Percentiles rank a stretch among this genome's conserved stretches.
phyloP scores from a whole-genome alignment of 768 basidiomycete genomes.

The Suillus plorans region DNA sequence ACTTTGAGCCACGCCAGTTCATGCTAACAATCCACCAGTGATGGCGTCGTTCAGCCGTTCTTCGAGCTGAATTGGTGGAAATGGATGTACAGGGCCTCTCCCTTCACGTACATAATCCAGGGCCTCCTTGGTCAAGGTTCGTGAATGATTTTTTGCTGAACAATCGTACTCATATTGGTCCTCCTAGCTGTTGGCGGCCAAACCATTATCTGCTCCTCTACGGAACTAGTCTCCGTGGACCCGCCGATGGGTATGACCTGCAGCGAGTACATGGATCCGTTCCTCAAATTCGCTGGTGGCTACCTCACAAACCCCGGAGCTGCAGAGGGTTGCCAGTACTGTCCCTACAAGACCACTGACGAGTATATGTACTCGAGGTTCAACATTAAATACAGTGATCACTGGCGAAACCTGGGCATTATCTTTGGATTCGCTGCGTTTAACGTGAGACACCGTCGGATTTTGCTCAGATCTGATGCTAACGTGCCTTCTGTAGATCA shows the following conservation, averaged over 20 bases:
- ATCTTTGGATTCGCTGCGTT: slow-evolving; percentile 43
- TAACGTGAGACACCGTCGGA: slow-evolving; percentile 36
- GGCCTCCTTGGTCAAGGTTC: slow-evolving; percentile 46
- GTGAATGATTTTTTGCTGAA: slow-evolving; percentile 10
- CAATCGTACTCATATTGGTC: not conserved
- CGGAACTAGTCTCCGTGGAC: slow-evolving; percentile 59
- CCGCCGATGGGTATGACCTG: slow-evolving; percentile 50
- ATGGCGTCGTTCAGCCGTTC: slow-evolving; percentile 69
- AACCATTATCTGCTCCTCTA: slow-evolving; percentile 50
- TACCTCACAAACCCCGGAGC: slow-evolving; percentile 43
- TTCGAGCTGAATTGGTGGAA: slow-evolving; percentile 65
- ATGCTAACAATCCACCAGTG: slow-evolving; percentile 14
- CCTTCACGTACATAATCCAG: slow-evolving; percentile 58
- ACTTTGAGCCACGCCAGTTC: not conserved
- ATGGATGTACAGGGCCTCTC: slow-evolving; percentile 65
- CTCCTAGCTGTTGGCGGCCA: slow-evolving; percentile 48
- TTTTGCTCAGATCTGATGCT: not conserved
- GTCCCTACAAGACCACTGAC: slow-evolving; percentile 58
- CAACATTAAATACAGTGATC: slow-evolving; percentile 57
- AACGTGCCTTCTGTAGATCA: slow-evolving; percentile 12
- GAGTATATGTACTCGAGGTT: slow-evolving; percentile 43
- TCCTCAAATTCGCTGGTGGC: slow-evolving; percentile 42
- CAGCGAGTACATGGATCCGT: slow-evolving; percentile 42
- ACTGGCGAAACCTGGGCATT: slow-evolving; percentile 49
- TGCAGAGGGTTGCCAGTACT: slow-evolving; percentile 47